Percentiles rank a stretch among this genome's conserved stretches.
These are phyloP conservation scores for Leptomonas pyrrhocoris DNA, from an alignment of 208 protist genomes.

Conservation along the genomic window DNA sequence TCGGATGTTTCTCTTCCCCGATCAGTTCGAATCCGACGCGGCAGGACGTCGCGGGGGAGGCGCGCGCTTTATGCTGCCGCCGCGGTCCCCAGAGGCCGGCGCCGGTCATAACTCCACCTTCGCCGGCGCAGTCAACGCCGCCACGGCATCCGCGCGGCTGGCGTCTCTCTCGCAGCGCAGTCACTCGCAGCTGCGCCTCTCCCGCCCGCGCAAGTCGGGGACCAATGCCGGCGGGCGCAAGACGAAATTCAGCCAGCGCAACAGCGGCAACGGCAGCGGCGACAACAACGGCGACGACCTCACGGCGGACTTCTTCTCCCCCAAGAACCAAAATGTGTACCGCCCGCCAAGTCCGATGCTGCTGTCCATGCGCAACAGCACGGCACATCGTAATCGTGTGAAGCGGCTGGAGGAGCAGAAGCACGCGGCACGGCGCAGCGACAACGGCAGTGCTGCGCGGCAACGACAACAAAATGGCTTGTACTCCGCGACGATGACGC, in stretches of 20 bases:
- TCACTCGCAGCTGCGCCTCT: neutral
- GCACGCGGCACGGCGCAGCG: neutral
- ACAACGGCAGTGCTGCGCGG: neutral
- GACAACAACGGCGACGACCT: constrained; percentile 19
- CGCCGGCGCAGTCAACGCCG: constrained; percentile 3
- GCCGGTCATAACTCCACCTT: constrained; percentile 5
- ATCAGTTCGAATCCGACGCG: constrained; percentile 32
- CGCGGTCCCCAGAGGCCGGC: no score
- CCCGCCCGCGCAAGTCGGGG: neutral
- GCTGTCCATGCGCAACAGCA: constrained; percentile 81
- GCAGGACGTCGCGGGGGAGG: neutral
- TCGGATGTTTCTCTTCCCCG: constrained; percentile 56
- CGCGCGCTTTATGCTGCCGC: constrained; percentile 6
- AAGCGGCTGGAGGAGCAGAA: constrained; percentile 36
- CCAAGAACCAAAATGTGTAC: constrained; percentile 57
- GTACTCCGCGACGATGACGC: neutral
- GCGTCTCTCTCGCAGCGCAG: neutral
- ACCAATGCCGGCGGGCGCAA: neutral
- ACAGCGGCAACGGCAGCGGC: neutral
- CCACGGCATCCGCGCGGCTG: neutral
- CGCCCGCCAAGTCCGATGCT: constrained; percentile 85
- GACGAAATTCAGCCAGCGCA: no score
- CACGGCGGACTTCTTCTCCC: constrained; percentile 44
- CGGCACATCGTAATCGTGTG: constrained; percentile 36
- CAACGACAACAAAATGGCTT: neutral